Percentiles rank a stretch among this genome's conserved stretches.
phyloP scores from a whole-genome alignment of 2,329 filamentous ascomycete species.

The Macroventuria anomochaeta region DNA sequence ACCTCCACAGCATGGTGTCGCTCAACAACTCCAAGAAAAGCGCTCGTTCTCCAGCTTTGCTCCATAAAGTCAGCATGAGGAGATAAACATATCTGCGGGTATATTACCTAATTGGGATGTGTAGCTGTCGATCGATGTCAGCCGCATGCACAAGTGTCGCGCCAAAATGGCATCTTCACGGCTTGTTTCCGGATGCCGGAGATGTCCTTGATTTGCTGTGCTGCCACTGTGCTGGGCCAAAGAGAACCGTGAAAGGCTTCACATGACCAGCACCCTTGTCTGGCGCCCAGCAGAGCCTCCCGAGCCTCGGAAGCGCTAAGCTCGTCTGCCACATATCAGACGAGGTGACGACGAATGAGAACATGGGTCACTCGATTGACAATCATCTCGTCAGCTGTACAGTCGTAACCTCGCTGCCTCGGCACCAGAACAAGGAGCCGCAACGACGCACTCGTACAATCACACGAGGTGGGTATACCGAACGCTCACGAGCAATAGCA shows the following conservation, averaged over 20 bases:
- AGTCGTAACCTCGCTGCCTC: neutral
- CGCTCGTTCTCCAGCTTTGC: slow-evolving; percentile 3
- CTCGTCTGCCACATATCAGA: neutral
- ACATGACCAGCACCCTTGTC: neutral
- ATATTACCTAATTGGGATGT: slow-evolving; percentile 2
- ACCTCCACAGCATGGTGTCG: slow-evolving; percentile 1
- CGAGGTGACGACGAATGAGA: neutral
- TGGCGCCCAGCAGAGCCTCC: slow-evolving; percentile 1
- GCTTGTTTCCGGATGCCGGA: slow-evolving; percentile 2
- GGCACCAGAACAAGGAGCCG: neutral
- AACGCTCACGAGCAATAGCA: neutral
- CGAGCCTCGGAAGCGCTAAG: slow-evolving; percentile 4
- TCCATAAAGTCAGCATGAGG: slow-evolving; percentile 1
- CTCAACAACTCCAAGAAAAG: slow-evolving; percentile 5
- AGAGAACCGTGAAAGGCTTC: neutral
- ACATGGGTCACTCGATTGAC: neutral
- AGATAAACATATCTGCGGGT: slow-evolving; percentile 3
- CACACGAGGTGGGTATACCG: neutral
- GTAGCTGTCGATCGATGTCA: slow-evolving; percentile 10
- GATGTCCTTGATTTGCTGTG: neutral
- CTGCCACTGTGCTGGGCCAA: neutral
- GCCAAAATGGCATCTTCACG: neutral
- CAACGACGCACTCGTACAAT: neutral
- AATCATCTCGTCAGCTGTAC: slow-evolving; percentile 2
- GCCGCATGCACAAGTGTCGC: slow-evolving; percentile 10